These are phyloP conservation scores for Thalassiosira mediterranea DNA, from an alignment of 352 stramenopile genomes.

Conservation along the genomic window DNA sequence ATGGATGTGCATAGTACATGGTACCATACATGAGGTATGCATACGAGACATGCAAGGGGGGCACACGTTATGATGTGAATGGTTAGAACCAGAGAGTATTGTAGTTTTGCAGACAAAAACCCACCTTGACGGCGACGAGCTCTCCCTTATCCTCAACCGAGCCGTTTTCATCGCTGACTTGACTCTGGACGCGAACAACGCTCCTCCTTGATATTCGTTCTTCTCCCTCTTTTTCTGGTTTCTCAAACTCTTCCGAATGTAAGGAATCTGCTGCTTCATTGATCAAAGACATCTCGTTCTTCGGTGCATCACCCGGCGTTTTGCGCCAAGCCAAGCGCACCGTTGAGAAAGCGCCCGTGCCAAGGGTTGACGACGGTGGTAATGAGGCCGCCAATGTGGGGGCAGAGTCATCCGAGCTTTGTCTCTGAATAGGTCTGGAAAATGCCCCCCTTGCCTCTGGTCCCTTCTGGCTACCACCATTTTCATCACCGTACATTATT, in stretches of 20 bases:
- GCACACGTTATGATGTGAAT: no score
- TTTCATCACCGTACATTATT: conserved; percentile 39
- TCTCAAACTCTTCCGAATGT: no score
- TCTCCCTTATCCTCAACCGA: conserved; percentile 27
- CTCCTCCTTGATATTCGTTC: background rate
- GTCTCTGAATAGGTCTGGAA: background rate
- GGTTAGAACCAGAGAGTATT: no score
- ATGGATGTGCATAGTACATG: no score
- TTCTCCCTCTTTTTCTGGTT: no score
- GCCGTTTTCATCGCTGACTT: background rate
- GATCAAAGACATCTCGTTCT: background rate
- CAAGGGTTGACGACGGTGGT: conserved; percentile 54
- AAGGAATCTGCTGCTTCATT: conserved; percentile 6
- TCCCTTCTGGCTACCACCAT: background rate
- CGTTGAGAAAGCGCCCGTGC: conserved; percentile 64
- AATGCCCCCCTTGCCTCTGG: background rate
- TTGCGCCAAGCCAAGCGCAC: conserved; percentile 68
- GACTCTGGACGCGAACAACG: conserved; percentile 25
- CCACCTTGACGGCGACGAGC: conserved; percentile 79
- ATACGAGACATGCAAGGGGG: no score
- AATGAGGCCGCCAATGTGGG: conserved; percentile 8
- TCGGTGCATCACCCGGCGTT: background rate
- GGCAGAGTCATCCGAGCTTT: background rate
- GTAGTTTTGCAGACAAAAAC: no score
- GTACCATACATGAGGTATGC: no score